A percentile compares a stretch with the other conserved stretches of the same genome.
Evolutionary conservation across 768 basidiomycete genomes (phyloP).

Genomic region (Phanerodontia chrysosporium): DNA sequence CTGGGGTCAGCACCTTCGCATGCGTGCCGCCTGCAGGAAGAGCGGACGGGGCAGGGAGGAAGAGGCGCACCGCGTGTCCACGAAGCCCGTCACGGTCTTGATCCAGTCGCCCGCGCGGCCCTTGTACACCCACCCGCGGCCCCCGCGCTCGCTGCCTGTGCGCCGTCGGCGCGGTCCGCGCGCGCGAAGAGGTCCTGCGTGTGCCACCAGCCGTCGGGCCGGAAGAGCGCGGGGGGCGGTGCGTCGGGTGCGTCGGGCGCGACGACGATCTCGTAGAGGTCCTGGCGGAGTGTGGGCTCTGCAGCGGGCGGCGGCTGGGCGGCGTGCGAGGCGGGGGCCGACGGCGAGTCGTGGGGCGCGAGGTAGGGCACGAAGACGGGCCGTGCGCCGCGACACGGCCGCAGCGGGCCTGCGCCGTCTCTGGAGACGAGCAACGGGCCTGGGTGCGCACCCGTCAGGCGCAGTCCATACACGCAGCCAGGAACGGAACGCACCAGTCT

Average conservation of each 20-base stretch:
- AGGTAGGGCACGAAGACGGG: constrained; percentile 4
- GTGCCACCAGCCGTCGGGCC: constrained; percentile 15
- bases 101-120: constrained; percentile 22
- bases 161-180: constrained; percentile 8
- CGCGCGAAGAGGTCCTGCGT: constrained; percentile 18
- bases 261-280: constrained; percentile 14
- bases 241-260: constrained; percentile 12
- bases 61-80: constrained; percentile 18
- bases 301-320: no score
- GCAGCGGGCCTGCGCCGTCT: constrained; percentile 7
- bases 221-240: constrained; percentile 15
- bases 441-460: not conserved
- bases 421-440: not conserved
- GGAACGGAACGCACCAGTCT: constrained; percentile 8
- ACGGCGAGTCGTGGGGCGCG: not conserved
- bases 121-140: constrained; percentile 17
- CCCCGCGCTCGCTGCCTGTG: not conserved
- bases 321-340: not conserved
- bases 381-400: constrained; percentile 5
- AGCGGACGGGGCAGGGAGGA: no score
- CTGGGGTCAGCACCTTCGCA: not conserved
- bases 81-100: constrained; percentile 15
- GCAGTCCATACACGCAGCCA: not conserved
- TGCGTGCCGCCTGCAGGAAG: not conserved
- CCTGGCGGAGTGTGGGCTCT: not conserved